Evolutionary conservation across 768 basidiomycete genomes (phyloP).

Genomic region (Xanthoconium purpureum): DNA sequence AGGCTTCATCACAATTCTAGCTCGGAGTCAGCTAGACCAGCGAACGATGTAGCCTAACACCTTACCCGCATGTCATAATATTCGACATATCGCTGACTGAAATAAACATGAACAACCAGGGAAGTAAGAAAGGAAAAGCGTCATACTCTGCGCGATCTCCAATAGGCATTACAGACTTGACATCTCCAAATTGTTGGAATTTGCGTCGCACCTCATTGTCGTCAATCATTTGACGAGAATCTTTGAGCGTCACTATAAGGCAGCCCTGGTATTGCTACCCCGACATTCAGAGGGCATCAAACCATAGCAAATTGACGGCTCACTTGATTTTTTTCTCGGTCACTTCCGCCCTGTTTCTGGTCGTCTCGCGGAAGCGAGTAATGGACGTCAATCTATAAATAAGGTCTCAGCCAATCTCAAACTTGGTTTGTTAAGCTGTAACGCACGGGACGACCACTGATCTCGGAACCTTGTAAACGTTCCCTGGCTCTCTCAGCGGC

Average conservation of each 20-base stretch:
- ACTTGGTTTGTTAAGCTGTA: background rate
- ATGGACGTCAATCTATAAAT: constrained; percentile 89
- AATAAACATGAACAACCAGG: constrained; percentile 3
- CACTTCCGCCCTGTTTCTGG: constrained; percentile 52
- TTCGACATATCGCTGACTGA: constrained; percentile 88
- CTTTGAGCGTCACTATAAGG: constrained; percentile 72
- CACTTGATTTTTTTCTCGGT: constrained; percentile 82
- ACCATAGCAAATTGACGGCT: constrained; percentile 9
- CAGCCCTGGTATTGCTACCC: constrained; percentile 77
- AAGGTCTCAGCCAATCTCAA: constrained; percentile 4
- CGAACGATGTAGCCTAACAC: background rate
- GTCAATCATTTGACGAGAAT: constrained; percentile 70
- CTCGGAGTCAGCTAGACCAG: constrained; percentile 7
- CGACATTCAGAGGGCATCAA: constrained; percentile 8
- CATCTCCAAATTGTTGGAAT: constrained; percentile 87
- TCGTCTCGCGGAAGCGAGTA: constrained; percentile 94
- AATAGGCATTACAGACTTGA: constrained; percentile 72
- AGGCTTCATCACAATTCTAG: constrained; percentile 75
- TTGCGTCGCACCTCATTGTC: constrained; percentile 83
- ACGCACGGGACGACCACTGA: constrained; percentile 86
- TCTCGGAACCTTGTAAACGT: constrained; percentile 82
- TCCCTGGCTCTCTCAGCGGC: constrained; percentile 92
- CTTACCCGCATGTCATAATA: constrained; percentile 86
- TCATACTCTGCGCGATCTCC: constrained; percentile 61
- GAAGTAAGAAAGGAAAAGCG: background rate